These are phyloP conservation scores for Rubia peregrina DNA, from an alignment of 305 asterid genomes.

Conservation along the genomic window DNA sequence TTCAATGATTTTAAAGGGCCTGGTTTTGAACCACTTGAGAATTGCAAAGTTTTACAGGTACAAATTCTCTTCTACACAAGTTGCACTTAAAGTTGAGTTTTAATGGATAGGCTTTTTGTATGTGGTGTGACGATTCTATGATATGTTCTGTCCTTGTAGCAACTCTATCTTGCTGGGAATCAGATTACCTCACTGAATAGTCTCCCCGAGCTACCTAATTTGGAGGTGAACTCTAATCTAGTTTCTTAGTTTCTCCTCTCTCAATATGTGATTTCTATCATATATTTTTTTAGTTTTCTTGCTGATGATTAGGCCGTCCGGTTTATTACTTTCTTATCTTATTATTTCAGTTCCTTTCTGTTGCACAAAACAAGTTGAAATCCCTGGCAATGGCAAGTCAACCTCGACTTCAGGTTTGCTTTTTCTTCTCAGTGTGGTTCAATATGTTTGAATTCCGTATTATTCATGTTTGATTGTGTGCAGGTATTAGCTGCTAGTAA, in stretches of 20 bases:
- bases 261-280: neutral
- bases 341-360: constrained; percentile 78
- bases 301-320: neutral
- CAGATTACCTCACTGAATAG: constrained; percentile 87
- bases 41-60: constrained; percentile 95
- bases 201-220: constrained; percentile 97
- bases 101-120: neutral
- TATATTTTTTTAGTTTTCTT: neutral
- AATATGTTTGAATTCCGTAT: constrained; percentile 17
- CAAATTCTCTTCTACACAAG: constrained; percentile 17
- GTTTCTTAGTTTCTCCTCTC: neutral
- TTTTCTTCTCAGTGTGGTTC: constrained; percentile 16
- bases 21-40: constrained; percentile 94
- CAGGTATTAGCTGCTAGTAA: constrained; percentile 99
- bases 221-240: constrained; percentile 60
- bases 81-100: constrained; percentile 2
- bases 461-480: constrained; percentile 14
- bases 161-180: constrained; percentile 99
- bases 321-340: constrained; percentile 12
- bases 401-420: constrained; percentile 91
- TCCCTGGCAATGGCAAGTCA: constrained; percentile 98
- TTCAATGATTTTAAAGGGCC: constrained; percentile 99
- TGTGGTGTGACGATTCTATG: constrained; percentile 11
- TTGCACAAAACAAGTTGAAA: constrained; percentile 95
- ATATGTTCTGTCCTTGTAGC: constrained; percentile 44